phyloP scores from a whole-genome alignment of 371 early-diverging fungal species.

The Mortierella sp. region DNA sequence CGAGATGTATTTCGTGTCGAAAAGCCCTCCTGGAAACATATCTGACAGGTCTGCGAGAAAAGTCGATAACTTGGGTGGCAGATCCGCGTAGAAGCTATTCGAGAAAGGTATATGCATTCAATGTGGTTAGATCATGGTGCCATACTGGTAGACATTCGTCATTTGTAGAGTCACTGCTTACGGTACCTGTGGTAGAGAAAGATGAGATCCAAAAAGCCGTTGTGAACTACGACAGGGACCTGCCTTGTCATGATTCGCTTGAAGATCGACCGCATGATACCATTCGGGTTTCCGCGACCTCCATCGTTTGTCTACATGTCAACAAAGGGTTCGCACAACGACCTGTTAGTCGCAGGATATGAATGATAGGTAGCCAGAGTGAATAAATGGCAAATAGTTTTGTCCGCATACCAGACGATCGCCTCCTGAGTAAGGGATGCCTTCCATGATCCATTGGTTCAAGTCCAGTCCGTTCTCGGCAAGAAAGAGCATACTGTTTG shows the following conservation, averaged over 20 bases:
- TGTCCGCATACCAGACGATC: slow-evolving; percentile 49
- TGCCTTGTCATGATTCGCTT: slow-evolving; percentile 50
- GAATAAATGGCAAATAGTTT: not conserved
- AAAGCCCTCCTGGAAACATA: slow-evolving; percentile 88
- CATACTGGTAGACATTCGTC: slow-evolving; percentile 69
- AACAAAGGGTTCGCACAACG: not conserved
- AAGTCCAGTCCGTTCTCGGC: slow-evolving; percentile 89
- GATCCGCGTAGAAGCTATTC: slow-evolving; percentile 74
- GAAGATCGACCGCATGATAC: slow-evolving; percentile 66
- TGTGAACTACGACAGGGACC: slow-evolving; percentile 87
- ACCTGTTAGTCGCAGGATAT: not conserved
- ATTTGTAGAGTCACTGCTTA: too few species aligned
- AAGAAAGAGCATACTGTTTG: slow-evolving; percentile 81
- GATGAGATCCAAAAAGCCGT: slow-evolving; percentile 91
- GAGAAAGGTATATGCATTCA: not conserved
- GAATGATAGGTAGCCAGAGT: too few species aligned
- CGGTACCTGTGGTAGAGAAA: slow-evolving; percentile 81
- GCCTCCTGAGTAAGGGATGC: slow-evolving; percentile 80
- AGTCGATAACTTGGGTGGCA: slow-evolving; percentile 76
- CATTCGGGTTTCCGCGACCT: slow-evolving; percentile 48
- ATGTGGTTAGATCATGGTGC: not conserved
- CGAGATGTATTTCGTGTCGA: slow-evolving; percentile 91
- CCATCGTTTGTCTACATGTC: slow-evolving; percentile 37
- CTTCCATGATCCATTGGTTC: slow-evolving; percentile 77
- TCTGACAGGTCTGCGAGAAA: slow-evolving; percentile 82